A percentile compares a stretch with the other conserved stretches of the same genome.
Conservation (phyloP, 768 basidiomycete genomes). For the Boletus reticulatus region DNA sequence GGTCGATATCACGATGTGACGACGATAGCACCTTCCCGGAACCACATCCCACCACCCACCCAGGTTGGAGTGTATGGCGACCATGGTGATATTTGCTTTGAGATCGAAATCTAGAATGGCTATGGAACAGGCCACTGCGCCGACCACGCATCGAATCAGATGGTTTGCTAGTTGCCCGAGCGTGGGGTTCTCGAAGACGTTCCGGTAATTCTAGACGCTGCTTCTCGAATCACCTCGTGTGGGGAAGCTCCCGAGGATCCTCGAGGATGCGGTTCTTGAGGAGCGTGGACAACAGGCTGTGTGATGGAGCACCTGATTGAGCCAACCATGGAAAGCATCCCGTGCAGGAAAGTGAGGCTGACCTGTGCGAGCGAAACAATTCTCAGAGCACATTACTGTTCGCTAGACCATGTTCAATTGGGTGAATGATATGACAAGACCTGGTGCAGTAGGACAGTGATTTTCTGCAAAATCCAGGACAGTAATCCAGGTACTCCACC, state of each 20-base stretch:
- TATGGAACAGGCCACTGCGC: not conserved
- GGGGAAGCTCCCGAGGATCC: conserved; percentile 22
- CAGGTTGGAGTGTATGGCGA: conserved; percentile 31
- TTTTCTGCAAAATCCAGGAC: too few species aligned
- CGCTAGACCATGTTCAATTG: too few species aligned
- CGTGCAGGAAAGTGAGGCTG: too few species aligned
- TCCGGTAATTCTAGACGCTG: conserved; percentile 28
- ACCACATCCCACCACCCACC: not conserved
- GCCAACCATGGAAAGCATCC: too few species aligned
- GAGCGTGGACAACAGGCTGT: conserved; percentile 36
- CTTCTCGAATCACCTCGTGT: conserved; percentile 3
- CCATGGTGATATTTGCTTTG: conserved; percentile 31
- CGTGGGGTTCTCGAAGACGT: conserved; percentile 45
- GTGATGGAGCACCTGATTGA: not conserved
- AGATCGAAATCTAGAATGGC: not conserved
- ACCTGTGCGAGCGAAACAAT: conserved; percentile 24
- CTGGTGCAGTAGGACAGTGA: too few species aligned
- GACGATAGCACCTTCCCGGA: not conserved
- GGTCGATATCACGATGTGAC: conserved; percentile 31
- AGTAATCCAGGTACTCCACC: too few species aligned
- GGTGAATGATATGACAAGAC: too few species aligned
- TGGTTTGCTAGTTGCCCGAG: conserved; percentile 32
- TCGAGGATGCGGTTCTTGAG: conserved; percentile 37
- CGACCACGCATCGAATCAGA: conserved; percentile 12
- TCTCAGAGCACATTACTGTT: too few species aligned